Percentiles rank a stretch among this genome's conserved stretches.
phyloP scores from a whole-genome alignment of 1,284 basidiomycete species.

The Farysia itapuensis region DNA sequence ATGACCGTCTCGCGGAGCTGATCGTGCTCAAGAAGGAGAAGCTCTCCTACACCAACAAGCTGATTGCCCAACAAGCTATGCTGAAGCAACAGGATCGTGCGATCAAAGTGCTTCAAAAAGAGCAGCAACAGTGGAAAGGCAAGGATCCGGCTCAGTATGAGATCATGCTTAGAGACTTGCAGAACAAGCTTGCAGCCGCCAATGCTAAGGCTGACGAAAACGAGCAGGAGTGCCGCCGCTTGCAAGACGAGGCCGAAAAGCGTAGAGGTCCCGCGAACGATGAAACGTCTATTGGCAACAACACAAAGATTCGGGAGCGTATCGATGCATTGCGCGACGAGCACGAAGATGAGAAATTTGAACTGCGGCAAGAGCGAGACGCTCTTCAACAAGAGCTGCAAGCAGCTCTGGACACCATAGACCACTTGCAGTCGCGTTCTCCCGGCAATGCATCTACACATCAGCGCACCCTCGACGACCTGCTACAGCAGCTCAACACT shows the following conservation, averaged over 20 bases:
- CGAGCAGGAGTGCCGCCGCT: conserved; percentile 18
- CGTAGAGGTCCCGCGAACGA: conserved; percentile 26
- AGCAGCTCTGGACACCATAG: conserved; percentile 22
- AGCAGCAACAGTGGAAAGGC: conserved; percentile 47
- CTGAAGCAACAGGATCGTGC: conserved; percentile 54
- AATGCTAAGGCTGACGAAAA: conserved; percentile 32
- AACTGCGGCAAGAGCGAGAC: conserved; percentile 36
- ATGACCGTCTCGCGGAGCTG: conserved; percentile 48
- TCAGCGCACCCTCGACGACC: conserved; percentile 29
- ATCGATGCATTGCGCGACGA: conserved; percentile 40
- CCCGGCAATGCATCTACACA: conserved; percentile 12
- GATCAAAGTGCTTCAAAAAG: conserved; percentile 50
- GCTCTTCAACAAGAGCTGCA: conserved; percentile 39
- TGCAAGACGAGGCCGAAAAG: conserved; percentile 46
- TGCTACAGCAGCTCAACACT: conserved; percentile 39
- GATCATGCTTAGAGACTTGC: conserved; percentile 25
- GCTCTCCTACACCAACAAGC: conserved; percentile 48
- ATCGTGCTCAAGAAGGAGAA: conserved; percentile 54
- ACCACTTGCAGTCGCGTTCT: conserved; percentile 12
- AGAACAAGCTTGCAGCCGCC: conserved; percentile 27
- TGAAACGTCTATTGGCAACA: conserved; percentile 21
- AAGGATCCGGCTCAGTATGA: conserved; percentile 24
- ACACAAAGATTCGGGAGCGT: conserved; percentile 28
- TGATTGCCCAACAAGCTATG: conserved; percentile 49
- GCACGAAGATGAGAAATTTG: conserved; percentile 44